phyloP scores from a whole-genome alignment of 352 stramenopile genomes.

The Phytophthora macrochlamydospora region DNA sequence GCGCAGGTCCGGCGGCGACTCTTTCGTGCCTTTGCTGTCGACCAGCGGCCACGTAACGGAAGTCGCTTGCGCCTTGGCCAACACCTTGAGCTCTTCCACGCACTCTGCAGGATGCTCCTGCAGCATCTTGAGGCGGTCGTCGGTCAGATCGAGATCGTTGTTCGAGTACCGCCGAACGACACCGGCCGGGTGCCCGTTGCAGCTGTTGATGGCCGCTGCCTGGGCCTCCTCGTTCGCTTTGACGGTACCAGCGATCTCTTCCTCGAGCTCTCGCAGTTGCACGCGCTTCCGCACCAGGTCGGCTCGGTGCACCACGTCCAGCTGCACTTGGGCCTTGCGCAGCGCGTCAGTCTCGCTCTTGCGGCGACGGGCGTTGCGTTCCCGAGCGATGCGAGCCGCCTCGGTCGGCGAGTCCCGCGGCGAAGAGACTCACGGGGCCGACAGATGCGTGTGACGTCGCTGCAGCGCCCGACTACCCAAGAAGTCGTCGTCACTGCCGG shows the following conservation, averaged over 20 bases:
- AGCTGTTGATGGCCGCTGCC: conserved; percentile 11
- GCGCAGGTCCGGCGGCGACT: conserved; percentile 14
- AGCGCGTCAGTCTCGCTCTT: conserved; percentile 79
- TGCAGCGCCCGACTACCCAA: conserved; percentile 7
- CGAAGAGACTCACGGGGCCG: conserved; percentile 16
- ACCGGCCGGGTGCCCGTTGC: conserved; percentile 6
- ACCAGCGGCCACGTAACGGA: conserved; percentile 9
- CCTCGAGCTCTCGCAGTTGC: conserved; percentile 66
- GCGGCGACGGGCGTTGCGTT: conserved; percentile 51
- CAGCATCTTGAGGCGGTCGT: conserved; percentile 62
- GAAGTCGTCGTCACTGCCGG: conserved; percentile 46
- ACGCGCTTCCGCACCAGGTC: conserved; percentile 73
- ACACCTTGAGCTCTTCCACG: conserved; percentile 53
- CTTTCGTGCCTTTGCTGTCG: conserved; percentile 10
- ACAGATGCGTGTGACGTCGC: conserved; percentile 25
- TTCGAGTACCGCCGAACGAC: conserved; percentile 27
- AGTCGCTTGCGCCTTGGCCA: conserved; percentile 36
- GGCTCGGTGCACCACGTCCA: conserved; percentile 48
- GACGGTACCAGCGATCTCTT: conserved; percentile 75
- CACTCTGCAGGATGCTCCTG: conserved; percentile 69
- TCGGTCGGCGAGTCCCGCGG: conserved; percentile 18
- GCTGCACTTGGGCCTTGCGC: conserved; percentile 24
- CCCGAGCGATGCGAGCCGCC: conserved; percentile 18
- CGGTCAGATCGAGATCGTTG: conserved; percentile 40
- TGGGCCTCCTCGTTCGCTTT: conserved; percentile 54